A percentile compares a stretch with the other conserved stretches of the same genome.
Evolutionary conservation across 2,329 filamentous ascomycete species (phyloP).

Genomic region (Fusarium praegraminearum): DNA sequence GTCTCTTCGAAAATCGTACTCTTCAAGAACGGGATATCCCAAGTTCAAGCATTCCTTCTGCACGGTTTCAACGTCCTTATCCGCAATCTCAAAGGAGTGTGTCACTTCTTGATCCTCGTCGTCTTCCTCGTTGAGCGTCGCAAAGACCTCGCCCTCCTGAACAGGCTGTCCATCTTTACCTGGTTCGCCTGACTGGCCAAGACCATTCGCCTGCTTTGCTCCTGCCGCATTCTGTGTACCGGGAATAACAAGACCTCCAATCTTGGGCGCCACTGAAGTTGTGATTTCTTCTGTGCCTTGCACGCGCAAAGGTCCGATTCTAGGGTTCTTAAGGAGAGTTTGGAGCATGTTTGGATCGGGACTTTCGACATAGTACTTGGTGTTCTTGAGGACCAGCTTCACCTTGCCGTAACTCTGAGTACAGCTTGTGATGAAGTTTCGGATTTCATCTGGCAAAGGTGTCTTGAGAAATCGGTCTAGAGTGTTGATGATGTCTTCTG

Average conservation of each 20-base stretch:
- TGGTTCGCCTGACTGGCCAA: conserved; percentile 52
- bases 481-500: conserved; percentile 89
- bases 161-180: conserved; percentile 62
- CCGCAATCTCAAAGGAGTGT: conserved; percentile 91
- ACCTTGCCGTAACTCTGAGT: conserved; percentile 96
- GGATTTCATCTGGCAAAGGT: conserved; percentile 82
- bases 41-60: conserved; percentile 91
- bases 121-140: conserved; percentile 82
- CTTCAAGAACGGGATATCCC: conserved; percentile 88
- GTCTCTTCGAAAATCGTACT: conserved; percentile 97
- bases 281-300: conserved; percentile 79
- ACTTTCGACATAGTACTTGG: conserved; percentile 93
- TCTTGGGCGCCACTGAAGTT: conserved; percentile 84
- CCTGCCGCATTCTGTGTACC: conserved; percentile 94
- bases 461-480: conserved; percentile 92
- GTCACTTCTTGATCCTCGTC: conserved; percentile 89
- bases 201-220: conserved; percentile 75
- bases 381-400: conserved; percentile 93
- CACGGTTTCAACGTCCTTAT: conserved; percentile 84
- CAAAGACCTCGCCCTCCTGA: conserved; percentile 76
- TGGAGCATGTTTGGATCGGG: conserved; percentile 89
- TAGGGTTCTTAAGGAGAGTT: conserved; percentile 83
- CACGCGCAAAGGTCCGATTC: conserved; percentile 83
- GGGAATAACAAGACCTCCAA: conserved; percentile 89
- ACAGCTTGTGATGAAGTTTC: conserved; percentile 80